Evolutionary conservation across 306 rosid species (phyloP).

Genomic region (Hippophae tibetana): DNA sequence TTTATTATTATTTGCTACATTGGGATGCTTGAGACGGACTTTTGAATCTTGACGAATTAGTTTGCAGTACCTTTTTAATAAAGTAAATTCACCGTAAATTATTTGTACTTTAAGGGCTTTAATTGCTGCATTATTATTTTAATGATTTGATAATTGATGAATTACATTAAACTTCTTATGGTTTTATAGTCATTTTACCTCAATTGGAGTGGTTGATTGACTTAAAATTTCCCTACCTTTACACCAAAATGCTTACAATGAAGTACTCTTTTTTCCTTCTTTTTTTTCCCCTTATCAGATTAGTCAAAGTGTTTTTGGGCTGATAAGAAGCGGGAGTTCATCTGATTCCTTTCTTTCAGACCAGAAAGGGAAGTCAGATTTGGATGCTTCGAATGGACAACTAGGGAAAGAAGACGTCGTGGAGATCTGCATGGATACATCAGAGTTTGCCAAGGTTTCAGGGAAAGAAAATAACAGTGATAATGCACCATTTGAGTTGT

Average conservation of each 20-base stretch:
- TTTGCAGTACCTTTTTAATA: no score
- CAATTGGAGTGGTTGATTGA: background rate
- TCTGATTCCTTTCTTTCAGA: conserved; percentile 30
- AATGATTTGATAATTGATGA: background rate
- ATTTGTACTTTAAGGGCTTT: no score
- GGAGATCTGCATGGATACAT: conserved; percentile 17
- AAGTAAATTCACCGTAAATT: no score
- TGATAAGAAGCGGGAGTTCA: conserved; percentile 36
- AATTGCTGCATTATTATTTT: no score
- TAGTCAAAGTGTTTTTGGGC: conserved; percentile 69
- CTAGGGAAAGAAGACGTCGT: conserved; percentile 17
- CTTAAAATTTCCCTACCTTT: background rate
- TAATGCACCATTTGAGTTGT: conserved; percentile 66
- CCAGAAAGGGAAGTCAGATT: conserved; percentile 22
- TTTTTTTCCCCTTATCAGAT: conserved; percentile 43
- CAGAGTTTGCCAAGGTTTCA: conserved; percentile 24
- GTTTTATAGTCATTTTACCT: background rate
- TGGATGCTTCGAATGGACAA: conserved; percentile 19
- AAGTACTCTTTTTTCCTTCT: conserved; percentile 7
- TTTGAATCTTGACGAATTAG: background rate
- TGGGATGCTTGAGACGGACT: background rate
- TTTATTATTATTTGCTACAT: background rate
- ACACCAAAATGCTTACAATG: background rate
- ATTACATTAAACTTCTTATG: background rate
- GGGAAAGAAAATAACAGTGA: conserved; percentile 30